A percentile compares a stretch with the other conserved stretches of the same genome.
Evolutionary conservation across 805 yeast genomes (phyloP).

Genomic region (Suhomyces sp.): DNA sequence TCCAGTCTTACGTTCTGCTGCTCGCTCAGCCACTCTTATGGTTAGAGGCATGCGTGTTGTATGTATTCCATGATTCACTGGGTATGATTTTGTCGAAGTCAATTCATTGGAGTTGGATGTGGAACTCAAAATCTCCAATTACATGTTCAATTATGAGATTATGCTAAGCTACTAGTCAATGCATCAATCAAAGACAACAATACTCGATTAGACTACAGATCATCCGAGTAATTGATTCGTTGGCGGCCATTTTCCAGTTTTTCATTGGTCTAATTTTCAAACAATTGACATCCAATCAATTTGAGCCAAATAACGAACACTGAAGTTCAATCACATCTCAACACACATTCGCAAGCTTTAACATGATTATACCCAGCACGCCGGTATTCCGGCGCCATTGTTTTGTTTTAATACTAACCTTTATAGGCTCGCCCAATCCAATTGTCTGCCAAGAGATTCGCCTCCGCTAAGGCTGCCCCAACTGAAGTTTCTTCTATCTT

Average conservation of each 20-base stretch:
- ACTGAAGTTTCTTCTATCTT: conserved; percentile 98
- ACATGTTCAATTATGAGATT: background rate
- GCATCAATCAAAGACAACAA: background rate
- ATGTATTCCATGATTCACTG: conserved; percentile 13
- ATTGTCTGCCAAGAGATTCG: conserved; percentile 72
- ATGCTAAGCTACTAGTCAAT: background rate
- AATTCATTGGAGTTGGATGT: background rate
- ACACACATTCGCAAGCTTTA: background rate
- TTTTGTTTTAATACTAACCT: conserved; percentile 26
- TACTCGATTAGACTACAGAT: background rate
- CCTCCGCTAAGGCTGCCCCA: conserved; percentile 97
- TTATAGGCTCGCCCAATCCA: conserved; percentile 68
- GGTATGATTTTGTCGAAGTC: background rate
- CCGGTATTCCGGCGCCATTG: background rate
- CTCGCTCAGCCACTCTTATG: conserved; percentile 63
- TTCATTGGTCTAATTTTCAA: background rate
- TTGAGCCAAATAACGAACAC: background rate
- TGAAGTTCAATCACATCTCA: background rate
- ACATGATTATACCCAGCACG: background rate
- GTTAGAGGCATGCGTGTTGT: conserved; percentile 26
- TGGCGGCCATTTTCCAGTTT: background rate
- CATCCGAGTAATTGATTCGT: background rate
- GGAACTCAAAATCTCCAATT: background rate
- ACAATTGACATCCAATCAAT: background rate
- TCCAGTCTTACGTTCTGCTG: conserved; percentile 80